A percentile compares a stretch with the other conserved stretches of the same genome.
Conservation (phyloP, 2,329 filamentous ascomycete species). For the Hypomyces perniciosus region DNA sequence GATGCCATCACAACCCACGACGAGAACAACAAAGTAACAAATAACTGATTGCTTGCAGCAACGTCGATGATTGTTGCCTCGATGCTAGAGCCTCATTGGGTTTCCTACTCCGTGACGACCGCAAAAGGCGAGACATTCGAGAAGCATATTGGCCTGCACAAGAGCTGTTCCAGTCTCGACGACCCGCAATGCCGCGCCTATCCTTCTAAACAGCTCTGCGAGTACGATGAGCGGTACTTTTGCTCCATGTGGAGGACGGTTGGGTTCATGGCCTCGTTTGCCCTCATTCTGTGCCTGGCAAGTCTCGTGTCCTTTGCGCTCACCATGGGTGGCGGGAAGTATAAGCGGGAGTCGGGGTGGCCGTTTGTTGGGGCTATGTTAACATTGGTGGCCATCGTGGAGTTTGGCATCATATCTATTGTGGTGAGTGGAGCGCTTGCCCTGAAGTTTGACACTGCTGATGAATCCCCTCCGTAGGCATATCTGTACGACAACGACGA, state of each 20-base stretch:
- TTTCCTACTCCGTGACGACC: constrained; percentile 54
- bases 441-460: not conserved
- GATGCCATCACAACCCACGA: not conserved
- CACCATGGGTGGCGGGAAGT: constrained; percentile 71
- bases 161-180: constrained; percentile 67
- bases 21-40: not conserved
- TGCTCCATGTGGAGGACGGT: constrained; percentile 88
- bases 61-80: constrained; percentile 65
- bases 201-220: constrained; percentile 29
- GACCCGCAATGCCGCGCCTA: constrained; percentile 50
- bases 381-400: constrained; percentile 56
- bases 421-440: constrained; percentile 56
- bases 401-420: constrained; percentile 72
- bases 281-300: constrained; percentile 74
- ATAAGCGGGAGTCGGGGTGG: constrained; percentile 78
- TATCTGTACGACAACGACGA: constrained; percentile 79
- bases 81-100: constrained; percentile 65
- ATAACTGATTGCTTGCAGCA: constrained; percentile 37
- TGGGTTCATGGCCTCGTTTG: constrained; percentile 81
- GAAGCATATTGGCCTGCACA: constrained; percentile 71
- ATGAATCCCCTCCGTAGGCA: constrained; percentile 46
- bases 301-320: constrained; percentile 74
- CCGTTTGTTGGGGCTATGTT: constrained; percentile 64
- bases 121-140: constrained; percentile 41
- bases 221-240: constrained; percentile 58